Percentiles rank a stretch among this genome's conserved stretches.
These are phyloP conservation scores for Coelastrella sp. DNA, from an alignment of 139 green algal species.

Conservation along the genomic window DNA sequence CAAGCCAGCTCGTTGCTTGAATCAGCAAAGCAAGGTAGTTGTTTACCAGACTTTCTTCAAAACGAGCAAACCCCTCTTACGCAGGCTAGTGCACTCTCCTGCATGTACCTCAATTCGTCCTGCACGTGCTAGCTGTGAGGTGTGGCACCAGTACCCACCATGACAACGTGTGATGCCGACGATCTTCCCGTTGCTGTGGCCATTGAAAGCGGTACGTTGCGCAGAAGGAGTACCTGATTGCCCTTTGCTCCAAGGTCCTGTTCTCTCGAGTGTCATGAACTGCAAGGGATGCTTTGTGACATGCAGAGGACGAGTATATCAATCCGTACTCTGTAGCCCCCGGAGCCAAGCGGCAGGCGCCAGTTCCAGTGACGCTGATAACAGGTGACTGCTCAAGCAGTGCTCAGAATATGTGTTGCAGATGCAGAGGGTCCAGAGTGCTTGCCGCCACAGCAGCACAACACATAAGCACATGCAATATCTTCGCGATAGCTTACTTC, in stretches of 20 bases:
- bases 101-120: not conserved
- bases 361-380: constrained; percentile 77
- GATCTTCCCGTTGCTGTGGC: constrained; percentile 29
- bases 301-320: not conserved
- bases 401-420: too few relatives aligned
- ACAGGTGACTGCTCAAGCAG: constrained; percentile 59
- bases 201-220: not conserved
- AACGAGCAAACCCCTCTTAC: too few relatives aligned
- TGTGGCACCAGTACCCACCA: not conserved
- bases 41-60: too few relatives aligned
- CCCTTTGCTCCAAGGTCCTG: not conserved
- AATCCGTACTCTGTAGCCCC: not conserved
- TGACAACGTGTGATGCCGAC: not conserved
- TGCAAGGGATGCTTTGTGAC: not conserved
- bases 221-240: too few relatives aligned
- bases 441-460: too few relatives aligned
- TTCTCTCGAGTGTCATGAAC: not conserved
- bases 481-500: too few relatives aligned
- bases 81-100: too few relatives aligned
- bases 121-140: too few relatives aligned
- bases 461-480: too few relatives aligned
- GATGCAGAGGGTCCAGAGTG: too few relatives aligned
- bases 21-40: too few relatives aligned
- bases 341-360: not conserved
- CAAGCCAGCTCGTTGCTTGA: too few relatives aligned